Percentiles rank a stretch among this genome's conserved stretches.
Evolutionary conservation across 2,329 filamentous ascomycete genomes (phyloP).

Genomic region (Diaporthe sp.): DNA sequence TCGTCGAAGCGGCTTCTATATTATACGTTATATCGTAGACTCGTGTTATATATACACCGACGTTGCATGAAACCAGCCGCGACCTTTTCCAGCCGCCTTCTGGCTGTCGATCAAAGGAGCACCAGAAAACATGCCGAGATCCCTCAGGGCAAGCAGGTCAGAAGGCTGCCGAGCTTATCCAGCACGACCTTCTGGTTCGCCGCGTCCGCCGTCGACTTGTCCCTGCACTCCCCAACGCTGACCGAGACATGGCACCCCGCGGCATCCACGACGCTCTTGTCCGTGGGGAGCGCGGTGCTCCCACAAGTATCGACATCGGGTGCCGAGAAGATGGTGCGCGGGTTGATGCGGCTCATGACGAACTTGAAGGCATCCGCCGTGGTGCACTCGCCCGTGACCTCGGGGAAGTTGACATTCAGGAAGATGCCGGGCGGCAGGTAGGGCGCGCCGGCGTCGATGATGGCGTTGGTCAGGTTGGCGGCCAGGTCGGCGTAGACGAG

Average conservation of each 20-base stretch:
- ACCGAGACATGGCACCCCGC: slow-evolving; percentile 73
- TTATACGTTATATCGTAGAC: not conserved
- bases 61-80: not conserved
- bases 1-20: not conserved
- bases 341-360: slow-evolving; percentile 74
- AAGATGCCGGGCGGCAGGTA: slow-evolving; percentile 73
- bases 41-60: not conserved
- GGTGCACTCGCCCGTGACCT: slow-evolving; percentile 65
- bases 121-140: too few relatives aligned
- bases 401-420: slow-evolving; percentile 79
- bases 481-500: slow-evolving; percentile 76
- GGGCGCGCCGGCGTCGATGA: slow-evolving; percentile 70
- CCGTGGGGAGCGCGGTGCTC: slow-evolving; percentile 68
- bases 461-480: slow-evolving; percentile 66
- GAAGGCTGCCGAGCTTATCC: slow-evolving; percentile 59
- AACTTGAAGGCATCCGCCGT: slow-evolving; percentile 70
- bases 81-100: too few relatives aligned
- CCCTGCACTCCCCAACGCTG: slow-evolving; percentile 71
- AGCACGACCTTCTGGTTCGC: slow-evolving; percentile 65
- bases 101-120: too few relatives aligned
- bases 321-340: slow-evolving; percentile 61
- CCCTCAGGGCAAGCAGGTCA: slow-evolving; percentile 37
- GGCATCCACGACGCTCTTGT: slow-evolving; percentile 64
- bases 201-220: slow-evolving; percentile 71
- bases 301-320: slow-evolving; percentile 73